Conservation (phyloP, 345 rosid species). For the Nephelium lappaceum region DNA sequence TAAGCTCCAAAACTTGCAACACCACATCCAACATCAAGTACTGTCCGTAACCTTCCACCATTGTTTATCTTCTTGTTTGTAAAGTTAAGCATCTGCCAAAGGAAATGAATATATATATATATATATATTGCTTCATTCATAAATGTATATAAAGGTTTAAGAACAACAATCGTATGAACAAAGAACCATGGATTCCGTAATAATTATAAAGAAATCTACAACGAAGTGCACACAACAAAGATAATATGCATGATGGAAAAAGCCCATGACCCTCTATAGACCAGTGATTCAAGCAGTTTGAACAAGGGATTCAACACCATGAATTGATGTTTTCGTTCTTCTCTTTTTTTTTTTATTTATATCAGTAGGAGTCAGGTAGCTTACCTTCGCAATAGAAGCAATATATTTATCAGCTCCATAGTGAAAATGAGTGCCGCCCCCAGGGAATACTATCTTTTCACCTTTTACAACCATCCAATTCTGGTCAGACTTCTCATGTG, state of each 20-base stretch:
- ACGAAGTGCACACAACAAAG: constrained; percentile 5
- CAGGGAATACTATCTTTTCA: constrained; percentile 89
- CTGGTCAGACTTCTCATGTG: constrained; percentile 97
- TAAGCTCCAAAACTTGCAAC: constrained; percentile 99
- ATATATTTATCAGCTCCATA: constrained; percentile 98
- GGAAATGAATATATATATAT: constrained; percentile 17
- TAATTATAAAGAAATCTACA: constrained; percentile 8
- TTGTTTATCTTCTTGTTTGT: constrained; percentile 67
- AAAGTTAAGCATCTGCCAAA: constrained; percentile 93
- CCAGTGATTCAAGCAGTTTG: neutral
- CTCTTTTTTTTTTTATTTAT: neutral
- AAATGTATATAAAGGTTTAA: neutral
- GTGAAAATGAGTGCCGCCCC: constrained; percentile 99
- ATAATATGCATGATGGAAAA: neutral
- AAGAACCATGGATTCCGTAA: neutral
- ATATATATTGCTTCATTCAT: constrained; percentile 18
- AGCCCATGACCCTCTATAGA: neutral
- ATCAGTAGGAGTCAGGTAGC: constrained; percentile 22
- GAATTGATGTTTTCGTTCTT: constrained; percentile 1
- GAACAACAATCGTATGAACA: neutral
- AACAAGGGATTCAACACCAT: constrained; percentile 5
- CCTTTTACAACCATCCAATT: constrained; percentile 99
- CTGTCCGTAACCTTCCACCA: constrained; percentile 79
- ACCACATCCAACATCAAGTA: constrained; percentile 98
- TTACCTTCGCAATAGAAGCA: constrained; percentile 91